Evolutionary conservation across 768 basidiomycete genomes (phyloP).

Genomic region (Amyloporia xantha): DNA sequence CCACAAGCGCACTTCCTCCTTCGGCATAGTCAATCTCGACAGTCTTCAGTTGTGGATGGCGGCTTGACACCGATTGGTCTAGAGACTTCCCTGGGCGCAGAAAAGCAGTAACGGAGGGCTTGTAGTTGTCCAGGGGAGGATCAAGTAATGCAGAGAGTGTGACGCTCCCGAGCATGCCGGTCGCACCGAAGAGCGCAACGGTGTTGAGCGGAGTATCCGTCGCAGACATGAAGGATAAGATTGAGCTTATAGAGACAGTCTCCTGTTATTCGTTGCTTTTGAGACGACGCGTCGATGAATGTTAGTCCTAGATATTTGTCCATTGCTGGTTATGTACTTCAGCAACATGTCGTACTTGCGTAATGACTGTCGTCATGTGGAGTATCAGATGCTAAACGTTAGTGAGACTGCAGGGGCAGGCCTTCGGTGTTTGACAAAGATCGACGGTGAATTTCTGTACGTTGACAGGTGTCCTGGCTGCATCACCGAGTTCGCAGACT

Average conservation of each 20-base stretch:
- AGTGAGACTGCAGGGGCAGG: too few species aligned
- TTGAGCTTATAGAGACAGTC: too few species aligned
- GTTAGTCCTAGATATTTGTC: too few species aligned
- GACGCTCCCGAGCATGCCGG: conserved; percentile 4
- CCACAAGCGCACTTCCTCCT: background rate
- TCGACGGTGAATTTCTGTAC: too few species aligned
- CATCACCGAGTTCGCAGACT: too few species aligned
- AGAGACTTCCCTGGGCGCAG: background rate
- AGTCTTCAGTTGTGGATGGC: background rate
- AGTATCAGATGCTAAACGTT: too few species aligned
- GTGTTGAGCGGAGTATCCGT: background rate
- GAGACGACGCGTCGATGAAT: too few species aligned
- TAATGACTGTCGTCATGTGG: background rate
- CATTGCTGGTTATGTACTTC: too few species aligned
- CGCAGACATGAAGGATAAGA: too few species aligned
- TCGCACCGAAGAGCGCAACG: conserved; percentile 5
- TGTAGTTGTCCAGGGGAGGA: background rate
- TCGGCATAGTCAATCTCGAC: background rate
- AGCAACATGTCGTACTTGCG: background rate
- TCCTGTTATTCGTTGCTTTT: too few species aligned
- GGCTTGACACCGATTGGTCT: background rate
- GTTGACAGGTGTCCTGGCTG: too few species aligned
- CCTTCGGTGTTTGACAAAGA: too few species aligned
- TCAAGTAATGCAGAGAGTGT: background rate
- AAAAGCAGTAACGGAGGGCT: background rate